Evolutionary conservation across 2,329 filamentous ascomycete genomes (phyloP), one percentile per base, ranked within the genome.

Genomic region (Clonostachys rosea): DNA sequence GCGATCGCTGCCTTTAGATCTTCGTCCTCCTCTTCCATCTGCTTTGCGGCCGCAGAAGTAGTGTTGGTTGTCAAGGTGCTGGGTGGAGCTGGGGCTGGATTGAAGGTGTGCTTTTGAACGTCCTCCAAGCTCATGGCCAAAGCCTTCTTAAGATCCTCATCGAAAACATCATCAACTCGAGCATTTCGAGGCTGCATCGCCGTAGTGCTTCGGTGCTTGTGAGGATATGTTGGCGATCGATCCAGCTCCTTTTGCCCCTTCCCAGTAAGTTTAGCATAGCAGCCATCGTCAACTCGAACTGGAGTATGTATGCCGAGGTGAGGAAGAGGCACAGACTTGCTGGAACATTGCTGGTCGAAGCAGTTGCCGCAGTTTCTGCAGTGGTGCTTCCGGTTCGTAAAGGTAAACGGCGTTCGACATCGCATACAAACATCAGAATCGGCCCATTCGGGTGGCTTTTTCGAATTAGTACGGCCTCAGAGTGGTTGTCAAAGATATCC

Each of bases 381-480:
- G 66, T 99, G 94, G 63, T 99, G 94, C 64, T 97, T 99, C 60
- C 94, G 86, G 66, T 99, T 99, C 47, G 92, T 99, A 62, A 99
- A 96, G 43, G 90, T 96, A 59, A 99, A 99, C 16, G 90, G 71
- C 12, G 92, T 96, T 56, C 94, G 84, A 66, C 94, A 99, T 62
- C 94, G 87, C 91, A 99, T 96, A 66, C 94, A 99, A 34, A 99
- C 92, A 59, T 99, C 94, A 11, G 92, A 96, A 68, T 99, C 94
- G 44, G 86, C 84, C 94, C 94, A 99, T 69, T 99, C 94, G 1
- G 94, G 94, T 10, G 94, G 94, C 86, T 95, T 20, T 42, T 6
- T 42, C 24, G 24, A 30, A 10, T 30, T 30, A 30, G 24, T 30
- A 30, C 24, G 9, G 24, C 24, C 24, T 30, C 24, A 30, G 24